Conservation (phyloP, 768 basidiomycete genomes). For the Peribolospora kevripleyi region DNA sequence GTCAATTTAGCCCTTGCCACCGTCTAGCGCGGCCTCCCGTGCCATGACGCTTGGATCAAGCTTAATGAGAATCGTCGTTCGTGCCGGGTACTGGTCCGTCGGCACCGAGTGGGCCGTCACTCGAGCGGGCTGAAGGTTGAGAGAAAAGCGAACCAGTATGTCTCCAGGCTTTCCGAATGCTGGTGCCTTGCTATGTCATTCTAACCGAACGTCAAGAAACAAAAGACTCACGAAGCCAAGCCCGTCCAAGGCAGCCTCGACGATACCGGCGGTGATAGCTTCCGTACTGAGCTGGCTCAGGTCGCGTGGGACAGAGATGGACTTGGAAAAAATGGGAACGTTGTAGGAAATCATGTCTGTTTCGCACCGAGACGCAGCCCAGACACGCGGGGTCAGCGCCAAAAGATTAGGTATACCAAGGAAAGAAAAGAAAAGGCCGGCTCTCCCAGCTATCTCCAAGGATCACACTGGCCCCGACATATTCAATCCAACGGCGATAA, state of each 20-base stretch:
- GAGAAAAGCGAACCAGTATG: background rate
- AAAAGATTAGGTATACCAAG: no score
- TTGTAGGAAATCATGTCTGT: constrained; percentile 97
- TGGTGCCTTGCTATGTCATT: background rate
- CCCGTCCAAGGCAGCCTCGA: constrained; percentile 87
- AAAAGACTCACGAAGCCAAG: constrained; percentile 62
- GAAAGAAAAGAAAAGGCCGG: no score
- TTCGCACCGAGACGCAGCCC: no score
- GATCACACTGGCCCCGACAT: background rate
- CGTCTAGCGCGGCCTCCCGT: constrained; percentile 54
- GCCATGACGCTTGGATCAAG: constrained; percentile 78
- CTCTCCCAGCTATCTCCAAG: no score
- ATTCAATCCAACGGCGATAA: constrained; percentile 1
- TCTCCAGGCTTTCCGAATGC: constrained; percentile 1
- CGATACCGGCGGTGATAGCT: constrained; percentile 90
- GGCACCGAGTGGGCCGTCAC: constrained; percentile 91
- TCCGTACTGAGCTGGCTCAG: constrained; percentile 85
- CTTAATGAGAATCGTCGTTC: constrained; percentile 94
- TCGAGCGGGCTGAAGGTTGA: constrained; percentile 48
- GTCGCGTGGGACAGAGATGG: constrained; percentile 82
- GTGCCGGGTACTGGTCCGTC: constrained; percentile 46
- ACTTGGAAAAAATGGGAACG: constrained; percentile 68
- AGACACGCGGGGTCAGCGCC: no score
- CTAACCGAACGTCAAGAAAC: background rate
- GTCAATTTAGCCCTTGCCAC: constrained; percentile 21